These are phyloP conservation scores for Ophiosphaerella korrae DNA, from an alignment of 2,329 filamentous ascomycete species.

Conservation along the genomic window DNA sequence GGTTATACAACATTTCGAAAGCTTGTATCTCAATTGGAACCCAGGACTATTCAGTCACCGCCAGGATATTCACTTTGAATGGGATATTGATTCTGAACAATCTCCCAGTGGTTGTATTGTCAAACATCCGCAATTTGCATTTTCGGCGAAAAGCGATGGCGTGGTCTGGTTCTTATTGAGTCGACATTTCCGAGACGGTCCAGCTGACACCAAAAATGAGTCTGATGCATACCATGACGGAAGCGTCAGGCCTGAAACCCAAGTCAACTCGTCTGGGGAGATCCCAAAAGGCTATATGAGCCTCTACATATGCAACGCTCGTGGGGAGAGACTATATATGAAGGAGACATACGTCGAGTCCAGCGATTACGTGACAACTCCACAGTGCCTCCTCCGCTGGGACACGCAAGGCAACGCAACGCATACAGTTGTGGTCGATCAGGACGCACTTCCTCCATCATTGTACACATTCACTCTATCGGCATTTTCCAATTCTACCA, in stretches of 20 bases:
- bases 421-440: slow-evolving; percentile 73
- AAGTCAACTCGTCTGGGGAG: slow-evolving; percentile 34
- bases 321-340: slow-evolving; percentile 74
- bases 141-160: slow-evolving; percentile 60
- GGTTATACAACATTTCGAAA: slow-evolving; percentile 90
- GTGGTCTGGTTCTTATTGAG: slow-evolving; percentile 83
- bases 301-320: slow-evolving; percentile 76
- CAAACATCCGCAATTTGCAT: slow-evolving; percentile 65
- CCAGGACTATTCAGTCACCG: slow-evolving; percentile 79
- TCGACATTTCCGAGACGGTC: slow-evolving; percentile 75
- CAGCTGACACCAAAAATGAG: slow-evolving; percentile 41
- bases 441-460: slow-evolving; percentile 75
- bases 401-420: slow-evolving; percentile 59
- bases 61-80: slow-evolving; percentile 88
- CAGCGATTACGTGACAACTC: slow-evolving; percentile 90
- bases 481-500: slow-evolving; percentile 70
- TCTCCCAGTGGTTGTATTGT: slow-evolving; percentile 76
- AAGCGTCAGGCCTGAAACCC: slow-evolving; percentile 26
- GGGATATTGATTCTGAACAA: slow-evolving; percentile 62
- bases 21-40: slow-evolving; percentile 97
- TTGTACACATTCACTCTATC: slow-evolving; percentile 87
- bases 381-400: slow-evolving; percentile 84
- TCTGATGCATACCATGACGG: slow-evolving; percentile 42
- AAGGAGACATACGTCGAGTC: slow-evolving; percentile 73
- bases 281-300: slow-evolving; percentile 76